Percentiles rank a stretch among this genome's conserved stretches.
phyloP scores from a whole-genome alignment of 257 asterid species.

The Scutellaria minor region DNA sequence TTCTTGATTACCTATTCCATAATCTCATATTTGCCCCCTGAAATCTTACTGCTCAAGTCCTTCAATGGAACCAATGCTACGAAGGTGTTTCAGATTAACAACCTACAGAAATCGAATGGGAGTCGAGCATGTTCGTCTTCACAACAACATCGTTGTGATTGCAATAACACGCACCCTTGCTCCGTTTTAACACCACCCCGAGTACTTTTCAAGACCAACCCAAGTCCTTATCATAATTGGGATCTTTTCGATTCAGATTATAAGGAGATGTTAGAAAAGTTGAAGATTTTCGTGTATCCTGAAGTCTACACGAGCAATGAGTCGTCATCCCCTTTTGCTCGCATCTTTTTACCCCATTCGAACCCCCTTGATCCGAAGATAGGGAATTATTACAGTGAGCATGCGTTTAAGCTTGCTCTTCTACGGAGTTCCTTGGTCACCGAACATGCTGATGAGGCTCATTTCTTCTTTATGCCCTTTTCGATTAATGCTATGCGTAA shows the following conservation, averaged over 20 bases:
- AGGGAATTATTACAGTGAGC: slow-evolving; percentile 87
- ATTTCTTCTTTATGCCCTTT: slow-evolving; percentile 78
- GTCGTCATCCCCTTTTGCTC: slow-evolving; percentile 49
- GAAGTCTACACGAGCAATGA: slow-evolving; percentile 41
- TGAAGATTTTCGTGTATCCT: slow-evolving; percentile 66
- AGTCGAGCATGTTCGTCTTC: slow-evolving; percentile 14
- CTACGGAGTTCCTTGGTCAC: slow-evolving; percentile 56
- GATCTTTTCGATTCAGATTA: slow-evolving; percentile 58
- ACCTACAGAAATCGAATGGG: not conserved
- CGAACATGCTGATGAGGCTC: slow-evolving; percentile 53
- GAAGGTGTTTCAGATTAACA: not conserved
- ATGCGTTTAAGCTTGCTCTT: slow-evolving; percentile 77
- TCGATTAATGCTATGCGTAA: slow-evolving; percentile 78
- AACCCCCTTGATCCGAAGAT: slow-evolving; percentile 56
- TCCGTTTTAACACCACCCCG: slow-evolving; percentile 7
- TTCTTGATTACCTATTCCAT: slow-evolving; percentile 34
- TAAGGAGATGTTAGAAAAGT: slow-evolving; percentile 53
- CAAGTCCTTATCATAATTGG: slow-evolving; percentile 72
- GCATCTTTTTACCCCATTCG: slow-evolving; percentile 60
- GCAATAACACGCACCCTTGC: slow-evolving; percentile 14
- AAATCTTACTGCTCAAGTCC: slow-evolving; percentile 17
- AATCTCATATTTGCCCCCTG: slow-evolving; percentile 29
- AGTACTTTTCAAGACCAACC: not conserved
- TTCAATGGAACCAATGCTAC: not conserved
- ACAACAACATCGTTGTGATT: not conserved